These are phyloP conservation scores for Hypoxylon sp. DNA, from an alignment of 2,329 filamentous ascomycete genomes.

Conservation along the genomic window DNA sequence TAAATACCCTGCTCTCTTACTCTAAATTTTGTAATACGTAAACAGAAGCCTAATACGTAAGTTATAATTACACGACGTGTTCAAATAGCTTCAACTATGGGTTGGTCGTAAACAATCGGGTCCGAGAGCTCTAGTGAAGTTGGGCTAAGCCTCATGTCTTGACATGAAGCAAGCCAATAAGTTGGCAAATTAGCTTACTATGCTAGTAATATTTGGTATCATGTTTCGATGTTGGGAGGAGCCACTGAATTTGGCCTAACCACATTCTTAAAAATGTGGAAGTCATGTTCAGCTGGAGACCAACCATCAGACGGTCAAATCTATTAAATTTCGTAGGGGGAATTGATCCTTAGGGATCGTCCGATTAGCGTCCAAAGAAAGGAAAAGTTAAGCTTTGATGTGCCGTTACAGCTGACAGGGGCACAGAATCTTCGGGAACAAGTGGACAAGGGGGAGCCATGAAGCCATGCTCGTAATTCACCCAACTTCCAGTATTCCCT, in stretches of 20 bases:
- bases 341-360: conserved; percentile 32
- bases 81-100: conserved; percentile 7
- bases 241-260: neutral
- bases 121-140: too few relatives aligned
- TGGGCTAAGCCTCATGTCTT: conserved; percentile 31
- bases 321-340: conserved; percentile 8
- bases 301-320: conserved; percentile 8
- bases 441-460: conserved; percentile 9
- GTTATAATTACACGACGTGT: conserved; percentile 22
- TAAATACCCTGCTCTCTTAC: conserved; percentile 6
- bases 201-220: conserved; percentile 11
- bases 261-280: conserved; percentile 7
- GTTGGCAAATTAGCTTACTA: conserved; percentile 9
- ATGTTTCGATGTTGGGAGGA: conserved; percentile 4
- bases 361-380: conserved; percentile 22
- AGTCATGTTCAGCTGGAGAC: conserved; percentile 4
- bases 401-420: conserved; percentile 33
- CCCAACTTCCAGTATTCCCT: conserved; percentile 1
- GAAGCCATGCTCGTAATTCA: conserved; percentile 1
- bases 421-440: conserved; percentile 18
- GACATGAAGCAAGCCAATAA: conserved; percentile 4
- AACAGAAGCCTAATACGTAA: conserved; percentile 10
- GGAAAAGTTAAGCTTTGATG: conserved; percentile 40
- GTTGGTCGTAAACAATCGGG: conserved; percentile 1
- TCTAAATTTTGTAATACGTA: conserved; percentile 14